Percentiles rank a stretch among this genome's conserved stretches.
These are phyloP conservation scores for Sanguinoderma infundibulare DNA, from an alignment of 1,284 basidiomycete genomes.

Conservation along the genomic window DNA sequence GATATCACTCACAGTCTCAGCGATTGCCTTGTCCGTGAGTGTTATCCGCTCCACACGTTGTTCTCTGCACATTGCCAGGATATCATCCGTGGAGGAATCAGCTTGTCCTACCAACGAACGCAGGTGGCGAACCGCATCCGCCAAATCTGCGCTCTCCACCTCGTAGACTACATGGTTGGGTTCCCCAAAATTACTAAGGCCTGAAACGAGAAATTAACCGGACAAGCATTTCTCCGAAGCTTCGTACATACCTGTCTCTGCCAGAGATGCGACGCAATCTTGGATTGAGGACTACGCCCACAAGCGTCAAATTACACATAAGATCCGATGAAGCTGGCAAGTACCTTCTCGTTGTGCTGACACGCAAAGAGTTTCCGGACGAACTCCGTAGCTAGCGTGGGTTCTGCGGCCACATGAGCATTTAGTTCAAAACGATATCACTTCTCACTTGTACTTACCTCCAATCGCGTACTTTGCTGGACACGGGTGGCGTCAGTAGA, in stretches of 20 bases:
- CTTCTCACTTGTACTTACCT: constrained; percentile 40
- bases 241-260: constrained; percentile 60
- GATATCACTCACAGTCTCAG: constrained; percentile 45
- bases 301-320: background rate
- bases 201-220: constrained; percentile 38
- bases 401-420: constrained; percentile 34
- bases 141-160: constrained; percentile 48
- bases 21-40: constrained; percentile 45
- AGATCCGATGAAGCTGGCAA: background rate
- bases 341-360: constrained; percentile 73
- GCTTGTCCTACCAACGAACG: constrained; percentile 41
- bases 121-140: constrained; percentile 42
- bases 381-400: constrained; percentile 53
- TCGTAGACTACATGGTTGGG: constrained; percentile 61
- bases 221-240: background rate
- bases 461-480: constrained; percentile 61
- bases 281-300: constrained; percentile 65
- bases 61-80: constrained; percentile 49
- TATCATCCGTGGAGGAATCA: constrained; percentile 35
- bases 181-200: constrained; percentile 61
- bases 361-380: constrained; percentile 60
- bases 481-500: background rate
- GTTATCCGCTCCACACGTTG: constrained; percentile 50
- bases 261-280: constrained; percentile 59
- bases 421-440: background rate